phyloP scores from a whole-genome alignment of 176 grass and related monocot species.

The Guadua angustifolia region DNA sequence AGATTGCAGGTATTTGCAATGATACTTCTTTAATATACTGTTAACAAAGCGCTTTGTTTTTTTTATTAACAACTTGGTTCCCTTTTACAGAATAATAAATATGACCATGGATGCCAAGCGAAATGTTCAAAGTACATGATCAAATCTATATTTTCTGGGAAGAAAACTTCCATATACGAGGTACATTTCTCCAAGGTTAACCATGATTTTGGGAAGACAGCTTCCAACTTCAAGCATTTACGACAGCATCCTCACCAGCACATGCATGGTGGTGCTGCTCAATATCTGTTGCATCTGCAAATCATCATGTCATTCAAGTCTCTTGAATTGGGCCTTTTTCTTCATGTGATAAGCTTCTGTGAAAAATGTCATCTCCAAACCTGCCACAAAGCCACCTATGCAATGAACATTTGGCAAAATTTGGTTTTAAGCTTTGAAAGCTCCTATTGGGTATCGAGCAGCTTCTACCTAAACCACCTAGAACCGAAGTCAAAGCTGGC shows the following conservation, averaged over 20 bases:
- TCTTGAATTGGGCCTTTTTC: neutral
- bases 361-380: neutral
- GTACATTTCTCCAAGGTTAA: conserved; percentile 33
- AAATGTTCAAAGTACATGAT: conserved; percentile 39
- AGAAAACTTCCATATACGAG: conserved; percentile 21
- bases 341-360: neutral
- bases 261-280: neutral
- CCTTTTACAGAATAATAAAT: conserved; percentile 41
- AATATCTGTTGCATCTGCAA: neutral
- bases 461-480: neutral
- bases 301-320: conserved; percentile 13
- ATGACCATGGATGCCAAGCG: neutral
- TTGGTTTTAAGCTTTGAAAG: neutral
- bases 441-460: neutral
- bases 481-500: neutral
- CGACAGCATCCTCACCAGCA: neutral
- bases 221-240: neutral
- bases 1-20: conserved; percentile 40
- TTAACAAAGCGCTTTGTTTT: neutral
- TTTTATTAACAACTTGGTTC: neutral
- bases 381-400: neutral
- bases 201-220: neutral
- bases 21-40: conserved; percentile 17
- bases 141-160: conserved; percentile 41
- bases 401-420: neutral